These are phyloP conservation scores for Cladophialophora chaetospira DNA, from an alignment of 2,329 filamentous ascomycete genomes.

Conservation along the genomic window DNA sequence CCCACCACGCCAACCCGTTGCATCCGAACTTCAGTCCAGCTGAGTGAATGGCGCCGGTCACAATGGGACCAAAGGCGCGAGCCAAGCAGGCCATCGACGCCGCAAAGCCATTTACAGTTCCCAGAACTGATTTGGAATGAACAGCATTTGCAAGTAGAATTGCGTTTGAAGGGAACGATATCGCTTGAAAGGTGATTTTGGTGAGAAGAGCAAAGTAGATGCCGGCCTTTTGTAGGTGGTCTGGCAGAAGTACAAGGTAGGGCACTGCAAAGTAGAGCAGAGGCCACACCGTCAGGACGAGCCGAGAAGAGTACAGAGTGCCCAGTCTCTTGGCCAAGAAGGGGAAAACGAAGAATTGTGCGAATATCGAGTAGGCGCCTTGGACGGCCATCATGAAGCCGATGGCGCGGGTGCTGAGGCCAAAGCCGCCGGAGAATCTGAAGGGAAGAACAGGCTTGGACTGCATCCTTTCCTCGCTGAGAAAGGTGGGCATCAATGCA, in stretches of 20 bases:
- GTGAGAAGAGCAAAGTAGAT: slow-evolving; percentile 78
- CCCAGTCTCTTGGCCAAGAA: slow-evolving; percentile 74
- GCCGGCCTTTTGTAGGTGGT: slow-evolving; percentile 68
- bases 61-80: slow-evolving; percentile 82
- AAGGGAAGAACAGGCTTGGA: slow-evolving; percentile 69
- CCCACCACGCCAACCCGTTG: slow-evolving; percentile 93
- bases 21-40: slow-evolving; percentile 77
- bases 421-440: slow-evolving; percentile 85
- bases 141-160: slow-evolving; percentile 89
- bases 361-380: slow-evolving; percentile 84
- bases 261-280: slow-evolving; percentile 83
- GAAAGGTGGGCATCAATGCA: slow-evolving; percentile 86
- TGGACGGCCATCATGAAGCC: slow-evolving; percentile 87
- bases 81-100: slow-evolving; percentile 88
- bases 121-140: slow-evolving; percentile 79
- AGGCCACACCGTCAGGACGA: slow-evolving; percentile 81
- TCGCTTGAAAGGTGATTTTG: slow-evolving; percentile 90
- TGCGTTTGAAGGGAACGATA: slow-evolving; percentile 86
- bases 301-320: slow-evolving; percentile 76
- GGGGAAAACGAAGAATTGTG: slow-evolving; percentile 82
- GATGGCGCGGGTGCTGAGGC: slow-evolving; percentile 77
- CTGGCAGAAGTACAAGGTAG: slow-evolving; percentile 82
- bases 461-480: slow-evolving; percentile 61
- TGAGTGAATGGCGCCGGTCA: slow-evolving; percentile 83
- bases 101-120: slow-evolving; percentile 88